Base-by-base conservation (phyloP, 2,329 filamentous ascomycete genomes). In the Epichloe gansuensis region DNA sequence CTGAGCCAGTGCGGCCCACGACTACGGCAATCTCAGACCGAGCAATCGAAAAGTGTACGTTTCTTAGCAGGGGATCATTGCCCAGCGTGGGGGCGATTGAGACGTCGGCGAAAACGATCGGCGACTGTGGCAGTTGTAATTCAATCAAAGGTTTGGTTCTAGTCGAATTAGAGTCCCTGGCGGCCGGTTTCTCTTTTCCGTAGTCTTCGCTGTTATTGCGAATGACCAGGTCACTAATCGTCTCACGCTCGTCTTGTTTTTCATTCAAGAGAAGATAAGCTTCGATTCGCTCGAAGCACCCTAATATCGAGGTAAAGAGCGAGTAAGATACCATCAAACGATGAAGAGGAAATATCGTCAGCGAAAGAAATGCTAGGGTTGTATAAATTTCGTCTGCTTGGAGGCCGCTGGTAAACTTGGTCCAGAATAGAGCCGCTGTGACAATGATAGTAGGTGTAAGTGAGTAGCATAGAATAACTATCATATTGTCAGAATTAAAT, bases 201-300 rank as follows among this genome's bases (percentile, higher is more conserved):
- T 15, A 25, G 9, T 13, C 42, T 15, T 15, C 38, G 38, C n/a
- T 41, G 23, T 15, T 75, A 28, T 57, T 63, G 4, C 58, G 55
- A 59, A 68, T 47, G 62, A 73, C 53, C 60, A 60, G 11, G 72
- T 75, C 55, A 62, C 74, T 5, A 74, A 74, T 51, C 55, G 17
- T 47, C 35, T 42, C 39, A 17, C 47, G 13, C 50, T 50, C 6
- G 23, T 44, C 43, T 13, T 31, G 23, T 49, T 52, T 42, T 34
- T 50, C 39, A 9, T 35, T 31, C 4, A 53, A 31, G 13, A 57
- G 52, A 13, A 58, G 50, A 45, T 53, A 58, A 8, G 31, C 39
- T 48, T 58, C 47, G 28, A 58, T 57, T 5, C 57, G 53, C 2
- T 37, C 23, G 31, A 58, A 55, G 41, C 57, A 58, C 6, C 45